These are phyloP conservation scores for Tuber brumale DNA, from an alignment of 495 filamentous ascomycete genomes.

Conservation along the genomic window DNA sequence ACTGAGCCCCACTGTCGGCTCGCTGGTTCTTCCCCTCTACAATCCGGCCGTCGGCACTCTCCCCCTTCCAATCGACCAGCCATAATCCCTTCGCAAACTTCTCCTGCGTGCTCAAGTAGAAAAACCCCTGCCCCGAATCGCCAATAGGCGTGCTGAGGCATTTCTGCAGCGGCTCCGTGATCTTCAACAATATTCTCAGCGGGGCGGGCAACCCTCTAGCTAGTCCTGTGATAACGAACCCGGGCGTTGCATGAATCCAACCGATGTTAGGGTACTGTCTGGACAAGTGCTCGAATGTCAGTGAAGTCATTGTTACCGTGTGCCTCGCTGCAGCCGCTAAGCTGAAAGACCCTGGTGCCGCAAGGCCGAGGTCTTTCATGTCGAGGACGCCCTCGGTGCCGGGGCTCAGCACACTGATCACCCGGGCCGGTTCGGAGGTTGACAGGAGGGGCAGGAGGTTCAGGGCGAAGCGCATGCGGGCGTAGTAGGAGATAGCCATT, in stretches of 20 bases:
- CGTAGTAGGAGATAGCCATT: slow-evolving; percentile 54
- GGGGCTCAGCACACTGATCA: slow-evolving; percentile 53
- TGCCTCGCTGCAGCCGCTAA: slow-evolving; percentile 13
- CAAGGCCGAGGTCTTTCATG: slow-evolving; percentile 44
- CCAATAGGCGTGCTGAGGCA: slow-evolving; percentile 16
- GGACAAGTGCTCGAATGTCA: slow-evolving; percentile 34
- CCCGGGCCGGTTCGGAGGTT: slow-evolving; percentile 43
- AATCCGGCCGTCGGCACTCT: slow-evolving; percentile 19
- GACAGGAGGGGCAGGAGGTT: slow-evolving; percentile 59
- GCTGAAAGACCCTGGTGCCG: slow-evolving; percentile 12
- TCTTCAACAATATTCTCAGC: background rate
- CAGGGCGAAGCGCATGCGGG: slow-evolving; percentile 56
- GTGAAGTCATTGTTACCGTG: slow-evolving; percentile 31
- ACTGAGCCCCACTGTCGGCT: background rate
- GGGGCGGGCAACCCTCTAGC: slow-evolving; percentile 23
- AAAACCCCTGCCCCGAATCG: slow-evolving; percentile 33
- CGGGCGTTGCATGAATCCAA: slow-evolving; percentile 31
- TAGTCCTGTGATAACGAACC: slow-evolving; percentile 25
- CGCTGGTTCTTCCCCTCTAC: background rate
- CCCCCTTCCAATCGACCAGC: slow-evolving; percentile 35
- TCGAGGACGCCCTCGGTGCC: slow-evolving; percentile 52
- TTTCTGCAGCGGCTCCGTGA: slow-evolving; percentile 5
- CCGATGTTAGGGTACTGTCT: slow-evolving; percentile 21
- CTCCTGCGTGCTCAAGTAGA: slow-evolving; percentile 31
- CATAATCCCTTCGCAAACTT: slow-evolving; percentile 22